Evolutionary conservation across 345 rosid species (phyloP).

Genomic region (Luvunga scandens): DNA sequence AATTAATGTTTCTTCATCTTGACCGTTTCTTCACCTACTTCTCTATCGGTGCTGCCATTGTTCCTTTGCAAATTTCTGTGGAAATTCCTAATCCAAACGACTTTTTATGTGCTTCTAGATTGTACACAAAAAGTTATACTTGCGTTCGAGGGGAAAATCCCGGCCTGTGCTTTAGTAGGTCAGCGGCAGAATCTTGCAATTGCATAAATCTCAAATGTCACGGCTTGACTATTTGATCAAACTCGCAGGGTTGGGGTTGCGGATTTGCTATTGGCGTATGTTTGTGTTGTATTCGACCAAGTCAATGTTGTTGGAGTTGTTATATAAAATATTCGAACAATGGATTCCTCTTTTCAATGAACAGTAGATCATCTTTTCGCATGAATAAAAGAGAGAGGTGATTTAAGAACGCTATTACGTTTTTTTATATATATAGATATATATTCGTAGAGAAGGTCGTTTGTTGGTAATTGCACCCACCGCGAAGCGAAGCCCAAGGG

Average conservation of each 20-base stretch:
- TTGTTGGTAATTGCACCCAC: no score
- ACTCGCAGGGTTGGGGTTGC: background rate
- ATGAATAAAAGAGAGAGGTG: no score
- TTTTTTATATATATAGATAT: no score
- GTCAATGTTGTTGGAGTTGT: background rate
- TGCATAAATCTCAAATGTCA: background rate
- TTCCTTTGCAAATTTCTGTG: background rate
- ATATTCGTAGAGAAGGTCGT: no score
- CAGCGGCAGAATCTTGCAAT: background rate
- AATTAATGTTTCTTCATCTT: background rate
- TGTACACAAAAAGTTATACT: no score
- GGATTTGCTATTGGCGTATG: background rate
- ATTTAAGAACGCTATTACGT: no score
- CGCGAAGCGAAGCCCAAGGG: no score
- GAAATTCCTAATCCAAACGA: background rate
- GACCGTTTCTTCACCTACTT: constrained; percentile 15
- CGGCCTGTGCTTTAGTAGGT: background rate
- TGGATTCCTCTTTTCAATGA: no score
- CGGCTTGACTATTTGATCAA: background rate
- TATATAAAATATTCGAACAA: background rate
- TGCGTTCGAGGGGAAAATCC: background rate
- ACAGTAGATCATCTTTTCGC: no score
- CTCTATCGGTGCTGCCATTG: background rate
- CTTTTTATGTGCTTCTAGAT: background rate
- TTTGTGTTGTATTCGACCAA: background rate